phyloP scores from a whole-genome alignment of 139 green algal genomes.

The Nannochloris sp. region DNA sequence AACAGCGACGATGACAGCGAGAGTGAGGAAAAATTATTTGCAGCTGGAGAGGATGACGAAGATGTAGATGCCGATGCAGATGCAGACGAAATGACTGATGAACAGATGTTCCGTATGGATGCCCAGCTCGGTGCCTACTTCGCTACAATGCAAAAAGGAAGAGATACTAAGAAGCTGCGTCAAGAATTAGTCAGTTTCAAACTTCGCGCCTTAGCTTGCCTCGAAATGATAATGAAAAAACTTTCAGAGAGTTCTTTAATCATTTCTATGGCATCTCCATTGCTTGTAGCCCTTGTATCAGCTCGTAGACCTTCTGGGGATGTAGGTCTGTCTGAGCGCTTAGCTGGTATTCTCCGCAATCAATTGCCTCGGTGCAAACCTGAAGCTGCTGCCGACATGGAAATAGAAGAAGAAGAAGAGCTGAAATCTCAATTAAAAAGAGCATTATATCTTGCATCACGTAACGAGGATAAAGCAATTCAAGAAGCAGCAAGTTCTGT shows the following conservation, averaged over 20 bases:
- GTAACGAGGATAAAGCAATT: slow-evolving; percentile 24
- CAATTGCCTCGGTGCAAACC: slow-evolving; percentile 26
- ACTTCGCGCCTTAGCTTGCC: slow-evolving; percentile 51
- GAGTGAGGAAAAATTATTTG: slow-evolving; percentile 6
- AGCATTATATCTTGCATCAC: slow-evolving; percentile 47
- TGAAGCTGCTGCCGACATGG: neutral
- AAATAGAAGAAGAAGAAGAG: neutral
- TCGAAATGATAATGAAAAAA: slow-evolving; percentile 61
- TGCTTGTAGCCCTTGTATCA: slow-evolving; percentile 37
- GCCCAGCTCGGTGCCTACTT: slow-evolving; percentile 53
- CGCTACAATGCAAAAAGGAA: slow-evolving; percentile 21
- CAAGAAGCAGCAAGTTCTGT: slow-evolving; percentile 8
- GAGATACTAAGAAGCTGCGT: slow-evolving; percentile 20
- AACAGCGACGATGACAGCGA: slow-evolving; percentile 17
- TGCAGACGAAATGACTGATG: slow-evolving; percentile 32
- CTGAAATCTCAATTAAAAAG: slow-evolving; percentile 15
- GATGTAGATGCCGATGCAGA: slow-evolving; percentile 4
- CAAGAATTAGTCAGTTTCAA: slow-evolving; percentile 54
- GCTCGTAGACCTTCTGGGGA: slow-evolving; percentile 18
- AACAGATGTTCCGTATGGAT: slow-evolving; percentile 72
- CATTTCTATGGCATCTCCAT: slow-evolving; percentile 25
- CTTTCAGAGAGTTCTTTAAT: slow-evolving; percentile 43
- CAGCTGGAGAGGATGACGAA: neutral
- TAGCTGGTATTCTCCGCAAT: slow-evolving; percentile 31
- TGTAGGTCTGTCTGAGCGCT: slow-evolving; percentile 38